Evolutionary conservation across 257 asterid genomes (phyloP), one percentile per base, ranked within the genome.

Genomic region (Salvia miltiorrhiza): DNA sequence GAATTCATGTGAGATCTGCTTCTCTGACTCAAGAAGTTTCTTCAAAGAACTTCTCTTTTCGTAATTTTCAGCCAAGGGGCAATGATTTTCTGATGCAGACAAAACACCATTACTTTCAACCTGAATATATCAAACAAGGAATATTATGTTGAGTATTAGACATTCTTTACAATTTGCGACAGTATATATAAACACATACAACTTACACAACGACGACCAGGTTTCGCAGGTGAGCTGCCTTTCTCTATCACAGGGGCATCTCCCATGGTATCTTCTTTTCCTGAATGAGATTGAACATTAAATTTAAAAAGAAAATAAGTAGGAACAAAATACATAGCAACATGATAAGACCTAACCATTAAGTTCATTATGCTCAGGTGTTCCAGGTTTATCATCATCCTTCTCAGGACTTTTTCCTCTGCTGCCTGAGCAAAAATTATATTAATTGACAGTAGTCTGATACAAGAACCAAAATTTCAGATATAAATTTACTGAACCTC

Each of bases 191-290:
- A 86, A 83, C 90, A 93, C 96, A 88, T 93, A 90, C 96, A 94
- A 94, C 98, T 94, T 94, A 94, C 99, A 94, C 88, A 87, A 87
- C 88, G 88, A 84, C 91, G 95, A 86, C 93, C 96, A 82, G 83
- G 80, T 71, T 75, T 66, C 37, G 48, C 87, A 65, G 85, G 83
- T 47, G 85, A 79, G 77, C 81, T 69, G 65, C 59, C 80, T 68
- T 80, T 65, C 56, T 83, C 83, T 30, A 67, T 69, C 68, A 75
- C 81, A 69, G 60, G 49, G 45, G 35, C 55, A 44, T 59, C 61
- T 62, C 72, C 69, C 49, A 40, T 32, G 45, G 65, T 85, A 72
- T 79, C 72, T 45, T 80, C 81, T 72, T 70, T 77, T 70, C 89
- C 97, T 94, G 83, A 45, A 77, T 59, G 77, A 67, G 43, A 63